Conservation (phyloP, 1,284 basidiomycete species). For the Boletellus deceptivus region DNA sequence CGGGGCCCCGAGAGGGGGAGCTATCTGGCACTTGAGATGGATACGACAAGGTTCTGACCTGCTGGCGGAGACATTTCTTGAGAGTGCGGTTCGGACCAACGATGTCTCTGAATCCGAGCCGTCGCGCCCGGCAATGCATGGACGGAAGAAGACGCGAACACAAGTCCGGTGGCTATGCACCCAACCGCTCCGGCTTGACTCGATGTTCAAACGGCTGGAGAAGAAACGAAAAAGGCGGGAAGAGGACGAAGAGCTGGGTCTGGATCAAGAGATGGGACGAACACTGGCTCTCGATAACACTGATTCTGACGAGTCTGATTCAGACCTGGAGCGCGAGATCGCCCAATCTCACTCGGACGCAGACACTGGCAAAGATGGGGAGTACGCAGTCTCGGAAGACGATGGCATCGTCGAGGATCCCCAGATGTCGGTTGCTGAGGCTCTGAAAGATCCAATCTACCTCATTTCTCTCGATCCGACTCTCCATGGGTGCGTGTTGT, state of each 20-base stretch:
- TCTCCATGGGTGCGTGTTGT: constrained; percentile 63
- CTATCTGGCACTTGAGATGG: constrained; percentile 1
- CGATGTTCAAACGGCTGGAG: constrained; percentile 82
- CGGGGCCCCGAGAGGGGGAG: not conserved
- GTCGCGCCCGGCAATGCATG: constrained; percentile 28
- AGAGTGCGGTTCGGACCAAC: constrained; percentile 14
- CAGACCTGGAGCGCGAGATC: constrained; percentile 32
- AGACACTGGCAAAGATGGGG: constrained; percentile 22
- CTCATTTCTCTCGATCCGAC: constrained; percentile 52
- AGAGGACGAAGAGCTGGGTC: constrained; percentile 66
- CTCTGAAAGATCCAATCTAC: constrained; percentile 64
- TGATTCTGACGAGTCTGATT: constrained; percentile 66
- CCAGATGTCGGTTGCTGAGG: constrained; percentile 58
- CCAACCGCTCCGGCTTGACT: not conserved
- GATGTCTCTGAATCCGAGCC: constrained; percentile 17
- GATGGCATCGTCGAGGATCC: constrained; percentile 36
- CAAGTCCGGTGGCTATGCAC: constrained; percentile 26
- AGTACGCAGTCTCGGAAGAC: constrained; percentile 25
- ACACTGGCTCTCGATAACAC: constrained; percentile 71
- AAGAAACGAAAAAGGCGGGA: constrained; percentile 64
- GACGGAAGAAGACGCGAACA: constrained; percentile 18
- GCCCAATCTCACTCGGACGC: constrained; percentile 27
- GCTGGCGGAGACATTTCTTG: constrained; percentile 7
- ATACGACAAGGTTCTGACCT: constrained; percentile 2
- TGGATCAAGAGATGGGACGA: constrained; percentile 70